A percentile compares a stretch with the other conserved stretches of the same genome.
These are phyloP conservation scores for Aristolochia californica DNA, from an alignment of 164 flowering plant genomes.

Conservation along the genomic window DNA sequence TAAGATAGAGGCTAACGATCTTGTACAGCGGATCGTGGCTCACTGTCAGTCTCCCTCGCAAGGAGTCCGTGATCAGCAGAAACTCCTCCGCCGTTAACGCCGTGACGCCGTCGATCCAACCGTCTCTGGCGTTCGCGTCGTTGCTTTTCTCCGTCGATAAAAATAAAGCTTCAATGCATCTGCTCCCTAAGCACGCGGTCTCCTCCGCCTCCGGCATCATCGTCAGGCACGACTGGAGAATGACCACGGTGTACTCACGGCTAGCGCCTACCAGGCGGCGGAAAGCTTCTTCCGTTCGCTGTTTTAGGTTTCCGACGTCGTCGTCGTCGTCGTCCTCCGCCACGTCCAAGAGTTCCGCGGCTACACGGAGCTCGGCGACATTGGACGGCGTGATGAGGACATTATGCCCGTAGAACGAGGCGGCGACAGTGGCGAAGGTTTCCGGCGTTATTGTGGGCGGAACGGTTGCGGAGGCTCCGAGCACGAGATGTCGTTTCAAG, in stretches of 20 bases:
- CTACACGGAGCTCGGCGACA: conserved; percentile 45
- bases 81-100: conserved; percentile 32
- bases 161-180: conserved; percentile 45
- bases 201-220: conserved; percentile 70
- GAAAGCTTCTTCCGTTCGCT: conserved; percentile 50
- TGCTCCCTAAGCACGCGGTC: conserved; percentile 37
- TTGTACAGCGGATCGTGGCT: conserved; percentile 57
- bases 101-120: conserved; percentile 29
- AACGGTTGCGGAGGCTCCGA: conserved; percentile 37
- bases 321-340: conserved; percentile 17
- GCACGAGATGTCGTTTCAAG: conserved; percentile 38
- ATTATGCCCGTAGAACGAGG: conserved; percentile 48
- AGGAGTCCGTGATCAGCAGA: conserved; percentile 33
- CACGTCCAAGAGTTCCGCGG: conserved; percentile 63
- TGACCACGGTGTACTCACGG: conserved; percentile 29
- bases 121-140: conserved; percentile 9
- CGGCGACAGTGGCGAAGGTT: conserved; percentile 43
- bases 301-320: conserved; percentile 25
- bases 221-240: conserved; percentile 40
- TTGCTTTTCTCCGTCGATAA: conserved; percentile 5
- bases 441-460: conserved; percentile 58
- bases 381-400: conserved; percentile 54
- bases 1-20: conserved; percentile 42
- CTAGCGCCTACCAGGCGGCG: conserved; percentile 30
- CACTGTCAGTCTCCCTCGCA: conserved; percentile 23